Conservation (phyloP, 768 basidiomycete species). For the Suillus cothurnatus region DNA sequence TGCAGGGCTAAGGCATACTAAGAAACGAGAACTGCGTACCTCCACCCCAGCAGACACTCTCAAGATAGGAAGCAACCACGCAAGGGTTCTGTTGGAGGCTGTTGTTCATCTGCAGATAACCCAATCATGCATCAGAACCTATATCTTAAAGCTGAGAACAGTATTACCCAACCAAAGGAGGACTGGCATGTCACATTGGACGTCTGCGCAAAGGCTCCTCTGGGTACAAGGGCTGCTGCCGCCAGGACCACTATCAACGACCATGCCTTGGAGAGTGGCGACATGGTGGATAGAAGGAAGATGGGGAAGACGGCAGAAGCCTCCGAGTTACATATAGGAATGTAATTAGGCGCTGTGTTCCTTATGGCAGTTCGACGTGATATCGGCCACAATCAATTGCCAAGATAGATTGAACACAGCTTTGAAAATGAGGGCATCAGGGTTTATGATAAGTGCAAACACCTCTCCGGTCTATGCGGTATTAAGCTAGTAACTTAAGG, state of each 20-base stretch:
- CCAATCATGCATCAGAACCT: slow-evolving; percentile 4
- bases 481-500: neutral
- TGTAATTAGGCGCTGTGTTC: slow-evolving; percentile 7
- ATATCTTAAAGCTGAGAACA: neutral
- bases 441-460: neutral
- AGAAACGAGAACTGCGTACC: slow-evolving; percentile 34
- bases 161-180: slow-evolving; percentile 31
- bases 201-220: slow-evolving; percentile 23
- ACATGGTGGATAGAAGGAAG: slow-evolving; percentile 15
- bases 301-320: neutral
- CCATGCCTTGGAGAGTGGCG: slow-evolving; percentile 13
- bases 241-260: slow-evolving; percentile 21
- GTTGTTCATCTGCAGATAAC: slow-evolving; percentile 37
- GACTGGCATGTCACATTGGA: slow-evolving; percentile 24
- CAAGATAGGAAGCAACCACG: slow-evolving; percentile 43
- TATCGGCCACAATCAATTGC: neutral
- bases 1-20: slow-evolving; percentile 11
- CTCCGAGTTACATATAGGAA: neutral
- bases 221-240: slow-evolving; percentile 21
- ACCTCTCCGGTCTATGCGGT: neutral
- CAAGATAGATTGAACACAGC: neutral
- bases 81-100: slow-evolving; percentile 52
- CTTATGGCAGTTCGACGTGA: slow-evolving; percentile 17
- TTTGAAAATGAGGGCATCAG: neutral
- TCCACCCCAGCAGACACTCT: slow-evolving; percentile 44